Percentiles rank a stretch among this genome's conserved stretches.
Evolutionary conservation across 2,329 filamentous ascomycete species (phyloP).

Genomic region (Fusarium keratoplasticum): DNA sequence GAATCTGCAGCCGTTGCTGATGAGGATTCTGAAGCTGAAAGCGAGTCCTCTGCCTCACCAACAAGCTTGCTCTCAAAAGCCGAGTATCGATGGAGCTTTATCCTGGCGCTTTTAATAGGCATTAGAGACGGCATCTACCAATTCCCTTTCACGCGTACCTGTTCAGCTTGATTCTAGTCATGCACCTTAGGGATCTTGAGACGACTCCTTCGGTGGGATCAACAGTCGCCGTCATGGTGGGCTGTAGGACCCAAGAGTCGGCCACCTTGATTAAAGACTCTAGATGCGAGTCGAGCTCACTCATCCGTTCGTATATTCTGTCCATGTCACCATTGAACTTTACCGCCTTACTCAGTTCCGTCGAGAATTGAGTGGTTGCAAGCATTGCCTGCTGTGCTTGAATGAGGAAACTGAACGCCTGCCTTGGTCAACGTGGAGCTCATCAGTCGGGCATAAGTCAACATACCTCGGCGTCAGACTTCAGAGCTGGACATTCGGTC

Average conservation of each 20-base stretch:
- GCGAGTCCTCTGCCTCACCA: not conserved
- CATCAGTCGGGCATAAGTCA: not conserved
- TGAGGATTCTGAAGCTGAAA: not conserved
- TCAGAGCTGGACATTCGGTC: not conserved
- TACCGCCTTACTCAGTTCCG: not conserved
- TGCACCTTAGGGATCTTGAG: not conserved
- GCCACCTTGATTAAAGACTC: not conserved
- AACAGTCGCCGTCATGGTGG: not conserved
- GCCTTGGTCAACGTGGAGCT: not conserved
- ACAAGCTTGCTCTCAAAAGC: not conserved
- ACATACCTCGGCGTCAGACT: not conserved
- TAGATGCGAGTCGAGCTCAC: not conserved
- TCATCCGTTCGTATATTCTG: not conserved
- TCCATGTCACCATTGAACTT: not conserved
- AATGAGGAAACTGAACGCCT: not conserved
- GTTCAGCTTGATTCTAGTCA: not conserved
- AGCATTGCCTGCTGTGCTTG: not conserved
- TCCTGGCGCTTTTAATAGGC: not conserved
- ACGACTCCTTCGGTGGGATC: not conserved
- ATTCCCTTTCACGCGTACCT: not conserved
- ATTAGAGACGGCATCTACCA: not conserved
- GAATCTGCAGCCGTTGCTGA: not conserved
- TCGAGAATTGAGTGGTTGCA: not conserved
- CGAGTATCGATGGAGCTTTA: not conserved
- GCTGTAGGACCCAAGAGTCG: not conserved